Evolutionary conservation across 768 basidiomycete genomes (phyloP).

Genomic region (Inosperma sp.): DNA sequence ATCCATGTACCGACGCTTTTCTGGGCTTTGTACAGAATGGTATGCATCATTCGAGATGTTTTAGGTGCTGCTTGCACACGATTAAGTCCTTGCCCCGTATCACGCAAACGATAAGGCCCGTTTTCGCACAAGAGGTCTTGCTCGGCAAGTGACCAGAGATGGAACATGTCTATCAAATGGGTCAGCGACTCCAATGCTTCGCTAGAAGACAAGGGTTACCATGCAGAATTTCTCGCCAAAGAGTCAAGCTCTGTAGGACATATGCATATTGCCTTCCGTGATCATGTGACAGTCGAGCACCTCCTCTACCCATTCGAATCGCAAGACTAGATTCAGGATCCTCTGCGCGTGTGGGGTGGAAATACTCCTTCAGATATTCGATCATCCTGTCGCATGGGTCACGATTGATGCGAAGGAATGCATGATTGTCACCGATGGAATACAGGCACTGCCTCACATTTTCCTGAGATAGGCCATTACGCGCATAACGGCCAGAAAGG

Average conservation of each 20-base stretch:
- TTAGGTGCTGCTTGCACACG: slow-evolving; percentile 84
- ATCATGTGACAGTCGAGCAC: slow-evolving; percentile 78
- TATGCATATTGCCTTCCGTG: slow-evolving; percentile 83
- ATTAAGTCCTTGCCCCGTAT: slow-evolving; percentile 89
- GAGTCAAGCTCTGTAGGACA: slow-evolving; percentile 78
- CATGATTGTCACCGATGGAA: slow-evolving; percentile 87
- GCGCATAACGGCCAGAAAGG: slow-evolving; percentile 59
- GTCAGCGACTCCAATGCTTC: neutral
- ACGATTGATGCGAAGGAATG: slow-evolving; percentile 80
- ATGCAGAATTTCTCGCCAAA: slow-evolving; percentile 84
- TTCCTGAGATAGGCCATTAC: slow-evolving; percentile 58
- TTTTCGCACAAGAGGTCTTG: slow-evolving; percentile 76
- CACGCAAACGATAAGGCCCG: slow-evolving; percentile 72
- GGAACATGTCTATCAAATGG: slow-evolving; percentile 69
- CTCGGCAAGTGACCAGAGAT: slow-evolving; percentile 76
- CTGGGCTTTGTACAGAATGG: slow-evolving; percentile 79
- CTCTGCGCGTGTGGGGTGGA: slow-evolving; percentile 67
- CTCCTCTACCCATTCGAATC: slow-evolving; percentile 75
- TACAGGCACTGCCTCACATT: slow-evolving; percentile 74
- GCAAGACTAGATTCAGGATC: slow-evolving; percentile 65
- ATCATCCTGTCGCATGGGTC: slow-evolving; percentile 90
- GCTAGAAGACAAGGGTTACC: slow-evolving; percentile 38
- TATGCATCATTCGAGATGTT: slow-evolving; percentile 88
- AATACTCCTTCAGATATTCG: slow-evolving; percentile 64
- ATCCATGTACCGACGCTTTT: slow-evolving; percentile 78